Conservation (phyloP, 1,284 basidiomycete species). For the Ganoderma sinense region DNA sequence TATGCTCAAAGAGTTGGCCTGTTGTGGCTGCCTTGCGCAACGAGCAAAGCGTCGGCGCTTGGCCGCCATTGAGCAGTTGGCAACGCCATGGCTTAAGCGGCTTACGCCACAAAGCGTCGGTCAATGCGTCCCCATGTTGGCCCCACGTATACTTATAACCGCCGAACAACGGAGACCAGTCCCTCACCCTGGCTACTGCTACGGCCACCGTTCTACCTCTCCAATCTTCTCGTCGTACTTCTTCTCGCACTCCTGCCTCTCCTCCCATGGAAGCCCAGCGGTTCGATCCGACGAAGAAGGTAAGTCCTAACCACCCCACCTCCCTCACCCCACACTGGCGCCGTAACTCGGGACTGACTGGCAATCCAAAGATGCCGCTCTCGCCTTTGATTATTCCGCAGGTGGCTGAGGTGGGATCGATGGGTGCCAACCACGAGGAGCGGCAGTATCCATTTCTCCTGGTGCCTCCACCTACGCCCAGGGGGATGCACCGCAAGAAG, state of each 20-base stretch:
- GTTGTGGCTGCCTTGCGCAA: neutral
- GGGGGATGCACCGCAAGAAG: conserved; percentile 1
- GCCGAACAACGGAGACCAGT: neutral
- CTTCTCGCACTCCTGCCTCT: neutral
- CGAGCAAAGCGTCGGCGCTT: neutral
- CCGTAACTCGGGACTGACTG: neutral
- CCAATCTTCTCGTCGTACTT: neutral
- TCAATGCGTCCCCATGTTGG: neutral
- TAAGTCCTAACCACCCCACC: neutral
- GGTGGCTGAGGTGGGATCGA: neutral
- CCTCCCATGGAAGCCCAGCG: conserved; percentile 19
- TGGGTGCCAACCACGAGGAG: conserved; percentile 7
- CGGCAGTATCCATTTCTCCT: conserved; percentile 1
- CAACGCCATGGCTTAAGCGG: conserved; percentile 2
- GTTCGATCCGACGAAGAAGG: conserved; percentile 13
- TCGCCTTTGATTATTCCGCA: conserved; percentile 9
- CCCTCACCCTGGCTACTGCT: neutral
- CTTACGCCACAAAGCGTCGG: neutral
- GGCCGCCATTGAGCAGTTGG: conserved; percentile 3
- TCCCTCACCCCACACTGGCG: too few species aligned
- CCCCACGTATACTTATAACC: neutral
- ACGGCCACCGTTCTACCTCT: too few species aligned
- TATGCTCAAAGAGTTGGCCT: neutral
- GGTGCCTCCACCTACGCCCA: conserved; percentile 18
- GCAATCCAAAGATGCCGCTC: conserved; percentile 1